Conservation (phyloP, 2,329 filamentous ascomycete species). For the Aspergillus fumigatus region DNA sequence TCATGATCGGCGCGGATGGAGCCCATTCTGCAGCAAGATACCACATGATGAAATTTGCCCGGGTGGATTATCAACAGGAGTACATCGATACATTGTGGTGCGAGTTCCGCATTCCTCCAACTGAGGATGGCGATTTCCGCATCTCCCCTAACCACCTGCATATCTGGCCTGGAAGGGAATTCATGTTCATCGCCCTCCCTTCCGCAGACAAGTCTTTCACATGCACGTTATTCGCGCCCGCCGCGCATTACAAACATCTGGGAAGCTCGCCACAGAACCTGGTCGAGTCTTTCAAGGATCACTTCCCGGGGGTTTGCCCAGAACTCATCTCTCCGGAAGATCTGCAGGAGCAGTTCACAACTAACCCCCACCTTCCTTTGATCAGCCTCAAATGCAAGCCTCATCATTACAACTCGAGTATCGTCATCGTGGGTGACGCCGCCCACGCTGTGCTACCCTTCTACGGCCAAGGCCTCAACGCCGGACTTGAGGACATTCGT, state of each 20-base stretch:
- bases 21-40: constrained; percentile 88
- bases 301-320: constrained; percentile 80
- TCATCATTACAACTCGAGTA: constrained; percentile 72
- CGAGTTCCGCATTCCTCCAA: constrained; percentile 76
- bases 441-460: constrained; percentile 98
- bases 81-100: constrained; percentile 98
- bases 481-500: constrained; percentile 88
- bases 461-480: constrained; percentile 97
- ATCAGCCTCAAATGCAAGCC: constrained; percentile 91
- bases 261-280: constrained; percentile 61
- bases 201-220: constrained; percentile 87
- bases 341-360: constrained; percentile 68
- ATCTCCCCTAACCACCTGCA: constrained; percentile 93
- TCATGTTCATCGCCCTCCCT: constrained; percentile 98
- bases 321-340: constrained; percentile 56
- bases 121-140: constrained; percentile 54
- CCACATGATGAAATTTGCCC: constrained; percentile 91
- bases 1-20: constrained; percentile 91
- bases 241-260: constrained; percentile 62
- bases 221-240: constrained; percentile 85
- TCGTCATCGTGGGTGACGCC: constrained; percentile 85
- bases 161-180: constrained; percentile 90
- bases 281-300: constrained; percentile 77
- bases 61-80: constrained; percentile 86
- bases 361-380: constrained; percentile 84